phyloP scores from a whole-genome alignment of 1,284 basidiomycete species.

The Wallemia hederae region DNA sequence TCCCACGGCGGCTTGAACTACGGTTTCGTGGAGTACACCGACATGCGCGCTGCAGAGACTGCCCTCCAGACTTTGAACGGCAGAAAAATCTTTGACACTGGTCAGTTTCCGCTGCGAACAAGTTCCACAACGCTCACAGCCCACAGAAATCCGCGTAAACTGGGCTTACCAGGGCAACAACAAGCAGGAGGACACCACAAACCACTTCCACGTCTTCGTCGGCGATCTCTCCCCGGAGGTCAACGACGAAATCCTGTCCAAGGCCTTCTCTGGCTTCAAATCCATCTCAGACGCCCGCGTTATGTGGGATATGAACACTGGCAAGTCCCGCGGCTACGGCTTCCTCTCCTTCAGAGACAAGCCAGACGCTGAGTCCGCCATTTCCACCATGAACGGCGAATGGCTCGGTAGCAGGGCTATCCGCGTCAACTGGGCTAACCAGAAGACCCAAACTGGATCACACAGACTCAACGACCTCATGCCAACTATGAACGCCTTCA shows the following conservation, averaged over 20 bases:
- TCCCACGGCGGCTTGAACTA: slow-evolving; percentile 94
- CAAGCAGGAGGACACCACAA: slow-evolving; percentile 84
- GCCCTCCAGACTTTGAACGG: slow-evolving; percentile 88
- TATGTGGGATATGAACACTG: slow-evolving; percentile 99
- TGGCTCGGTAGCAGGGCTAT: slow-evolving; percentile 93
- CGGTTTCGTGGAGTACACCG: slow-evolving; percentile 89
- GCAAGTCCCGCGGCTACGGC: slow-evolving; percentile 79
- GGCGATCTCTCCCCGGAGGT: slow-evolving; percentile 94
- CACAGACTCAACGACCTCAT: slow-evolving; percentile 7
- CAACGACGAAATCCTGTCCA: slow-evolving; percentile 80
- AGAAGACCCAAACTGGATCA: slow-evolving; percentile 51
- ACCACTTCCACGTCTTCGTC: slow-evolving; percentile 91
- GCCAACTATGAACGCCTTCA: slow-evolving; percentile 21
- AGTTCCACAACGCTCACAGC: not conserved
- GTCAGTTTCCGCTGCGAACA: not conserved
- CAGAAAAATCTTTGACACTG: slow-evolving; percentile 82
- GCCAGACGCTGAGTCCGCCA: slow-evolving; percentile 89
- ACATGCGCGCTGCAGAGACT: slow-evolving; percentile 89
- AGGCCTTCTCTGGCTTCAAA: slow-evolving; percentile 84
- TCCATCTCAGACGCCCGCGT: slow-evolving; percentile 86
- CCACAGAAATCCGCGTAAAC: slow-evolving; percentile 62
- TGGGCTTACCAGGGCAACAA: slow-evolving; percentile 93
- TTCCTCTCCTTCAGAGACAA: slow-evolving; percentile 86
- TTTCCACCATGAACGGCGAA: slow-evolving; percentile 96
- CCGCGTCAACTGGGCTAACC: slow-evolving; percentile 98